Evolutionary conservation across 2,329 filamentous ascomycete species (phyloP).

Genomic region (Metarhizium humberi): DNA sequence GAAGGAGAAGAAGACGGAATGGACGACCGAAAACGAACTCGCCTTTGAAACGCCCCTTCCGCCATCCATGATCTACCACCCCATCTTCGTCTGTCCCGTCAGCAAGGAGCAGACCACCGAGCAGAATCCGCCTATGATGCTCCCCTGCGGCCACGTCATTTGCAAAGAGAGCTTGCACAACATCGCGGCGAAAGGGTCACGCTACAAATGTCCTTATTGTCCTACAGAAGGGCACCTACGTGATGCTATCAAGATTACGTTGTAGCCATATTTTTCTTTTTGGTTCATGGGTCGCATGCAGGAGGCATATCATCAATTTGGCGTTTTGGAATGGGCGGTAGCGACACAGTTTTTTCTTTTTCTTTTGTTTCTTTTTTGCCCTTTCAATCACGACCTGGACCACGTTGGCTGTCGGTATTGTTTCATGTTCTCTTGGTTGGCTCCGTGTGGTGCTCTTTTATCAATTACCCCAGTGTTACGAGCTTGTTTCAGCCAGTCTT

Average conservation of each 20-base stretch:
- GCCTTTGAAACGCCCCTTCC: constrained; percentile 64
- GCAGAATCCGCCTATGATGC: constrained; percentile 89
- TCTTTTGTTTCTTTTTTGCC: not conserved
- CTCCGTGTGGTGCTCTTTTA: not conserved
- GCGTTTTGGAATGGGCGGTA: not conserved
- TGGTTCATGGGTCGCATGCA: not conserved
- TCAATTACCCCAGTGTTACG: not conserved
- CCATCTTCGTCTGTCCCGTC: constrained; percentile 95
- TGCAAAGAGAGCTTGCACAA: constrained; percentile 74
- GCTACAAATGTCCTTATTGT: constrained; percentile 96
- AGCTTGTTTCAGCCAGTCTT: not conserved
- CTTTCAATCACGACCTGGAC: not conserved
- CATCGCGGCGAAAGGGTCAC: constrained; percentile 65
- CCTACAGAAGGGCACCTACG: constrained; percentile 70
- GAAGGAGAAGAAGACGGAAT: constrained; percentile 83
- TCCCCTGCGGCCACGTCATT: constrained; percentile 91
- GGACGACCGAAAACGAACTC: constrained; percentile 86
- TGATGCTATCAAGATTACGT: constrained; percentile 65
- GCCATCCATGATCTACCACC: constrained; percentile 66
- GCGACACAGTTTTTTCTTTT: not conserved
- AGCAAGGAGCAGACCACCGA: constrained; percentile 95
- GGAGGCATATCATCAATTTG: not conserved
- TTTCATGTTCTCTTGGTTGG: not conserved
- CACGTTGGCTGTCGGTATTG: not conserved
- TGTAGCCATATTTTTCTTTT: constrained; percentile 29